phyloP scores from a whole-genome alignment of 768 basidiomycete species.

The Suillus sp. region DNA sequence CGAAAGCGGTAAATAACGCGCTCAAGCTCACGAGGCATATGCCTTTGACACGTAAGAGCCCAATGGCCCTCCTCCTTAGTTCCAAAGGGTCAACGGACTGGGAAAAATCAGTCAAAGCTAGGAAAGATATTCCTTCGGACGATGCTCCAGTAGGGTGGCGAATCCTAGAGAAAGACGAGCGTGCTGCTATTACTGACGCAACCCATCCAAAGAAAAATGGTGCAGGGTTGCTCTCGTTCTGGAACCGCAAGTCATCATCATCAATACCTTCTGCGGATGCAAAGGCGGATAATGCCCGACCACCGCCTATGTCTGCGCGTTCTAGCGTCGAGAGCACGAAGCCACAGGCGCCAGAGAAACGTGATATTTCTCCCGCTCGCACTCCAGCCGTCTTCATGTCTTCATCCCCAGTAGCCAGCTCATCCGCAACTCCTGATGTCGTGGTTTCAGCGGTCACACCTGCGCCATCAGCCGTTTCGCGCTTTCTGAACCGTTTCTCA shows the following conservation, averaged over 20 bases:
- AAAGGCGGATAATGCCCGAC: constrained; percentile 22
- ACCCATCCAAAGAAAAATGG: constrained; percentile 50
- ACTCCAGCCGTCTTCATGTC: constrained; percentile 2
- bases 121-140: constrained; percentile 49
- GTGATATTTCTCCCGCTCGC: constrained; percentile 22
- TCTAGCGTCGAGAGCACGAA: constrained; percentile 34
- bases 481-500: constrained; percentile 80
- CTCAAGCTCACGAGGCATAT: constrained; percentile 66
- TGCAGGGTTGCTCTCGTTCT: constrained; percentile 73
- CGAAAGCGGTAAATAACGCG: constrained; percentile 60
- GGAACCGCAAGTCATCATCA: constrained; percentile 47
- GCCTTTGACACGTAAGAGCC: constrained; percentile 56
- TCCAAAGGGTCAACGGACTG: constrained; percentile 77
- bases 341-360: constrained; percentile 14
- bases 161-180: constrained; percentile 58
- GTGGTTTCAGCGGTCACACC: constrained; percentile 19
- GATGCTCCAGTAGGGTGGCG: constrained; percentile 71
- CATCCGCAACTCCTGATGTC: constrained; percentile 14
- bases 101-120: constrained; percentile 66
- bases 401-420: constrained; percentile 10
- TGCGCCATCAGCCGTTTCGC: constrained; percentile 72
- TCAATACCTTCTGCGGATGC: constrained; percentile 26
- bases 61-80: constrained; percentile 67
- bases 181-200: constrained; percentile 33
- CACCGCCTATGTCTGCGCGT: constrained; percentile 25